These are phyloP conservation scores for Fraxinus velutina DNA, from an alignment of 305 asterid genomes.

Conservation along the genomic window DNA sequence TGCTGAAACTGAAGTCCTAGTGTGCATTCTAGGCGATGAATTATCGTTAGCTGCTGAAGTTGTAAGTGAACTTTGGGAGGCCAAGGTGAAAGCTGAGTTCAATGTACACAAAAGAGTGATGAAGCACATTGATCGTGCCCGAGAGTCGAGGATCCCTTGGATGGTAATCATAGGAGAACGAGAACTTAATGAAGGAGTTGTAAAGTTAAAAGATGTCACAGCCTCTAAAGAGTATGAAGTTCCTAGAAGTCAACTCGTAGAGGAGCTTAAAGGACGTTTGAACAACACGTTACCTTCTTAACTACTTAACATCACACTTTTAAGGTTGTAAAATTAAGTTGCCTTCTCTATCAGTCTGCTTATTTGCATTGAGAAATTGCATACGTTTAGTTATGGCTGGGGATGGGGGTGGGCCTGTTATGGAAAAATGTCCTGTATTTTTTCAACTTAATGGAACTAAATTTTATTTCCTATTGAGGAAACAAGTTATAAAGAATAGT, in stretches of 20 bases:
- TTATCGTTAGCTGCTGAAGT: slow-evolving; percentile 62
- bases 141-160: slow-evolving; percentile 64
- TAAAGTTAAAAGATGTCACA: slow-evolving; percentile 51
- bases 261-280: slow-evolving; percentile 50
- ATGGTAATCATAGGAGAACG: slow-evolving; percentile 78
- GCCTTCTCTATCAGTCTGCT: not conserved
- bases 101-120: slow-evolving; percentile 52
- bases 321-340: not conserved
- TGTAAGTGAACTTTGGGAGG: slow-evolving; percentile 71
- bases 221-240: slow-evolving; percentile 44
- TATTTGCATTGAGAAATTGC: not conserved
- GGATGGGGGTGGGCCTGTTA: not conserved
- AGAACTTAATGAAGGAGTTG: slow-evolving; percentile 55
- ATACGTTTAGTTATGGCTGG: not conserved
- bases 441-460: not conserved
- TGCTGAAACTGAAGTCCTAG: slow-evolving; percentile 82
- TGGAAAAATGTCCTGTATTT: not conserved
- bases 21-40: slow-evolving; percentile 76
- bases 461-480: not conserved
- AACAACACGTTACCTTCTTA: slow-evolving; percentile 3
- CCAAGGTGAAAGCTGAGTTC: slow-evolving; percentile 69
- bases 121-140: slow-evolving; percentile 71
- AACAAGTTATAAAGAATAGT: not conserved
- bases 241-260: slow-evolving; percentile 50
- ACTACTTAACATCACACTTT: not conserved